Conservation (phyloP, 2,329 filamentous ascomycete species). For the Arachnopeziza araneosa region DNA sequence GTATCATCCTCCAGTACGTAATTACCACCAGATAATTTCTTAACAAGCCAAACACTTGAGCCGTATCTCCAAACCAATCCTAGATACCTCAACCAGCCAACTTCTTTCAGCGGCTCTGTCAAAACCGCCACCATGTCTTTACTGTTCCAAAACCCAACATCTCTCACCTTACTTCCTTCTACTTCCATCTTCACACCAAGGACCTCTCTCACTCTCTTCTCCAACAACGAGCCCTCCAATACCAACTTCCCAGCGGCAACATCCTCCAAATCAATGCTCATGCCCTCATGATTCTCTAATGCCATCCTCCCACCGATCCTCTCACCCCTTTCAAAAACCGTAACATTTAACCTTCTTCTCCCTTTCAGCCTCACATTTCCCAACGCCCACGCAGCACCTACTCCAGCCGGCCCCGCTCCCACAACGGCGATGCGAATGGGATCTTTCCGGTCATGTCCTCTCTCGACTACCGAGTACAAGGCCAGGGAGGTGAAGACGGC, state of each 20-base stretch:
- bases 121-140: conserved; percentile 1
- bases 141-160: conserved; percentile 8
- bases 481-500: background rate
- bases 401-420: background rate
- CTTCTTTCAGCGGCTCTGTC: conserved; percentile 1
- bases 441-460: background rate
- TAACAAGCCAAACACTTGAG: background rate
- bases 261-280: conserved; percentile 2
- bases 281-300: background rate
- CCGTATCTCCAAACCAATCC: conserved; percentile 9
- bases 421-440: background rate
- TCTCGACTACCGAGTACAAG: background rate
- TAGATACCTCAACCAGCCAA: conserved; percentile 2
- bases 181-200: background rate
- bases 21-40: background rate
- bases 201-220: background rate
- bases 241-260: conserved; percentile 1
- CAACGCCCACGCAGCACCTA: background rate
- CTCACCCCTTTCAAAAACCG: background rate
- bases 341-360: background rate
- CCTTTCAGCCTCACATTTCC: background rate
- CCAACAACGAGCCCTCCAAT: background rate
- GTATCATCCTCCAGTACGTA: background rate
- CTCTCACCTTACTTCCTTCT: background rate
- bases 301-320: background rate